Evolutionary conservation across 2,329 filamentous ascomycete genomes (phyloP).

Genomic region (Pseudogymnoascus sp.): DNA sequence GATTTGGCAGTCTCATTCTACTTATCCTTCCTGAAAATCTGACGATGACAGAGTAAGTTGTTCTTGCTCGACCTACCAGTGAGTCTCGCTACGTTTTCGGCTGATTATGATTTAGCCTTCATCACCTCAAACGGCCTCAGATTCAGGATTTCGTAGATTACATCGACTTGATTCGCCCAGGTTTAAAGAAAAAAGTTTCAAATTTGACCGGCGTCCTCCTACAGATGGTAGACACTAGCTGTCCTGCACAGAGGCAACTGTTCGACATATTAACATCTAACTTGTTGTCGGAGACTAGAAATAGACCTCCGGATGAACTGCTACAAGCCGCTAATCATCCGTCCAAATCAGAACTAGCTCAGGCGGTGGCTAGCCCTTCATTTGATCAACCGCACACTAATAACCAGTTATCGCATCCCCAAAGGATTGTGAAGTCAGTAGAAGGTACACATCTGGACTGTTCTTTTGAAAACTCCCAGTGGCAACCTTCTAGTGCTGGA

Average conservation of each 20-base stretch:
- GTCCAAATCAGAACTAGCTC: neutral
- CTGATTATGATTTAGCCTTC: conserved; percentile 3
- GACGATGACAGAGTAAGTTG: neutral
- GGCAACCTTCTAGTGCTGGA: neutral
- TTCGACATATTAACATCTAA: neutral
- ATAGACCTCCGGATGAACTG: neutral
- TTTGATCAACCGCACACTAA: neutral
- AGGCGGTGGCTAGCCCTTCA: neutral
- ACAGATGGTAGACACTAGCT: neutral
- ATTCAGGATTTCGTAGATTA: neutral
- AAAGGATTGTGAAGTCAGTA: neutral
- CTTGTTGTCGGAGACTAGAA: neutral
- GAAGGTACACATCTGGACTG: neutral
- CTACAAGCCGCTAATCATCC: neutral
- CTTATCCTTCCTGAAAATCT: neutral
- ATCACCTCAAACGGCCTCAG: neutral
- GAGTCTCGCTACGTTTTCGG: neutral
- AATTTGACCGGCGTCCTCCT: neutral
- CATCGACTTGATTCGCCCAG: neutral
- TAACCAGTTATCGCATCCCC: neutral
- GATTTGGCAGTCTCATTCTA: neutral
- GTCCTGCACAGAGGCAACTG: neutral
- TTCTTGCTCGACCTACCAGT: neutral
- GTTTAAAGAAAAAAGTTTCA: neutral
- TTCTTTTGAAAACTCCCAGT: neutral